phyloP scores from a whole-genome alignment of 2,329 filamentous ascomycete genomes.

The Elsinoe fawcettii region DNA sequence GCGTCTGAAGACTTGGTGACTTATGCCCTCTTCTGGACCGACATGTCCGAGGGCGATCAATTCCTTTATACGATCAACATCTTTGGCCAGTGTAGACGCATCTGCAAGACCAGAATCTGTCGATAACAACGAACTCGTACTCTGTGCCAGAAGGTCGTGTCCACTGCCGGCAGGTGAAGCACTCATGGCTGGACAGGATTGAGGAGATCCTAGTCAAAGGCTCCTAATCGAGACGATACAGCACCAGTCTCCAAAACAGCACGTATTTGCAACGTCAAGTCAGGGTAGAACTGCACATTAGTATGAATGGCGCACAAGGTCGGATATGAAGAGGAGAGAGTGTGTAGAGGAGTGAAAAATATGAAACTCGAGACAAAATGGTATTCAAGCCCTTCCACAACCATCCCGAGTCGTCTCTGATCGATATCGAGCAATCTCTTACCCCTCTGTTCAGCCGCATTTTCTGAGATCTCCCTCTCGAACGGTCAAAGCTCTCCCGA shows the following conservation, averaged over 20 bases:
- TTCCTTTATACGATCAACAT: constrained; percentile 21
- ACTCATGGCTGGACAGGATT: background rate
- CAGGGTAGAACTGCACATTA: too few species aligned
- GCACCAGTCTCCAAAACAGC: too few species aligned
- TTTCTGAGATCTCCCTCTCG: background rate
- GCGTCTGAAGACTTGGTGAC: constrained; percentile 19
- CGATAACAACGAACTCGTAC: constrained; percentile 9
- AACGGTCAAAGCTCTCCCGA: background rate
- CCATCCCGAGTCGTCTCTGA: background rate
- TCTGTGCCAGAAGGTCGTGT: background rate
- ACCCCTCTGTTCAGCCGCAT: constrained; percentile 6
- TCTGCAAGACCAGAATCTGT: constrained; percentile 10
- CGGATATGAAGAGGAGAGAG: background rate
- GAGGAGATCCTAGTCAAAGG: constrained; percentile 2
- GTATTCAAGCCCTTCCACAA: constrained; percentile 1
- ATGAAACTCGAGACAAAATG: background rate
- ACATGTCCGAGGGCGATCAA: constrained; percentile 18
- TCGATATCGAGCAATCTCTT: background rate
- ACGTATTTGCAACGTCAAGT: too few species aligned
- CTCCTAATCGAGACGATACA: background rate
- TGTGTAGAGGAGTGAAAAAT: background rate
- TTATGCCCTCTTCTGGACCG: constrained; percentile 17
- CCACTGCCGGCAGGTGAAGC: background rate
- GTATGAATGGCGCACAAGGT: too few species aligned
- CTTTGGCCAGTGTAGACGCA: constrained; percentile 13